Percentiles rank a stretch among this genome's conserved stretches.
Conservation (phyloP, 108 stramenopile species). For the Cyclotella distinguenda region DNA sequence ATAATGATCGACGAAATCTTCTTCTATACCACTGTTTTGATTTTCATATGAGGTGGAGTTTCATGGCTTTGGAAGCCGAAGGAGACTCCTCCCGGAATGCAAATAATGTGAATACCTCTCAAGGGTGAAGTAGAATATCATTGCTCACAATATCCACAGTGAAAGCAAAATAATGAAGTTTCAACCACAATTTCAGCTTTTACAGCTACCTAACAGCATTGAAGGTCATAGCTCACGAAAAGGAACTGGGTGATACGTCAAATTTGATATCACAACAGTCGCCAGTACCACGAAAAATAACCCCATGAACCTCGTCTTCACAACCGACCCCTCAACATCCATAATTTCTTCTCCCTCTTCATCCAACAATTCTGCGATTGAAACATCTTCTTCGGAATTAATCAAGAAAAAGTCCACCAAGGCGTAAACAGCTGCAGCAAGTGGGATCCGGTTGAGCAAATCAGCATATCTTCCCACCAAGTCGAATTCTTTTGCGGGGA, state of each 20-base stretch:
- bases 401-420: conserved; percentile 39
- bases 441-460: conserved; percentile 37
- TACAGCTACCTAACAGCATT: background rate
- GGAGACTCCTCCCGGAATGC: no score
- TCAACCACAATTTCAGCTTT: no score
- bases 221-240: conserved; percentile 29
- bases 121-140: no score
- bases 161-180: no score
- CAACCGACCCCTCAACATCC: conserved; percentile 26
- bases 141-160: no score
- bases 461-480: conserved; percentile 35
- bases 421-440: conserved; percentile 37
- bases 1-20: no score
- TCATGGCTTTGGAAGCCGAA: no score
- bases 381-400: conserved; percentile 44
- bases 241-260: conserved; percentile 47
- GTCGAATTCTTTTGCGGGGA: conserved; percentile 38
- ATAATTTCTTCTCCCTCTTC: conserved; percentile 27
- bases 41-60: no score
- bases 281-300: conserved; percentile 28
- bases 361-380: conserved; percentile 34
- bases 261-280: conserved; percentile 22
- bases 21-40: no score
- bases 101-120: no score
- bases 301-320: conserved; percentile 30